Evolutionary conservation across 2,329 filamentous ascomycete genomes (phyloP).

Genomic region (Didymella arachidicola): DNA sequence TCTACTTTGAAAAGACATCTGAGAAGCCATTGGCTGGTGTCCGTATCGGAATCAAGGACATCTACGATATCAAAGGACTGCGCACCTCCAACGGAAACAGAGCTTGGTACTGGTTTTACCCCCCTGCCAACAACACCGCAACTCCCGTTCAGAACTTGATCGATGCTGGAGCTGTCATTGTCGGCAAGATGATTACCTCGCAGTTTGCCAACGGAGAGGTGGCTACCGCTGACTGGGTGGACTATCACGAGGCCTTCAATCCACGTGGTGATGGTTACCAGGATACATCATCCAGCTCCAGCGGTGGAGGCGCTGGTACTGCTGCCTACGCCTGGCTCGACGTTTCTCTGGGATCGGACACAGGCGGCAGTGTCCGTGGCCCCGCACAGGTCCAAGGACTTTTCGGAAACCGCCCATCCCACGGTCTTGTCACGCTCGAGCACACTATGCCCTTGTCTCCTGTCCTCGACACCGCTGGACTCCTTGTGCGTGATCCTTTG

Average conservation of each 20-base stretch:
- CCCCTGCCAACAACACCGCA: conserved; percentile 56
- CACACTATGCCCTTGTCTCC: conserved; percentile 60
- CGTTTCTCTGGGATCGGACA: conserved; percentile 59
- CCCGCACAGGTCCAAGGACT: conserved; percentile 59
- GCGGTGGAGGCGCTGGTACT: conserved; percentile 55
- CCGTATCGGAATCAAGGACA: conserved; percentile 69
- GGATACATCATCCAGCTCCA: conserved; percentile 57
- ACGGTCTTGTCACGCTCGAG: conserved; percentile 57
- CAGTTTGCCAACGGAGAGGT: conserved; percentile 57
- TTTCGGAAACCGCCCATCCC: conserved; percentile 60
- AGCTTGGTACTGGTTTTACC: conserved; percentile 64
- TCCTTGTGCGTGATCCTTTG: conserved; percentile 56
- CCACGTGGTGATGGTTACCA: conserved; percentile 57
- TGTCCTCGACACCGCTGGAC: conserved; percentile 57
- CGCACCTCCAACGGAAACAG: conserved; percentile 65
- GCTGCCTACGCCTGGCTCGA: conserved; percentile 60
- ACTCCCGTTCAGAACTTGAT: conserved; percentile 63
- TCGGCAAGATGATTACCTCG: conserved; percentile 57
- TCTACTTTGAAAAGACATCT: conserved; percentile 63
- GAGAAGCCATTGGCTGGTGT: conserved; percentile 68
- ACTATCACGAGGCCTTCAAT: conserved; percentile 56
- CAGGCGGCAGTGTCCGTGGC: conserved; percentile 59
- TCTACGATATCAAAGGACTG: conserved; percentile 66
- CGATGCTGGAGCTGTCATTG: conserved; percentile 64
- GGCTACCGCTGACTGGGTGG: conserved; percentile 61